Conservation (phyloP, 2,329 filamentous ascomycete species). For the Teratosphaeriaceae sp. region DNA sequence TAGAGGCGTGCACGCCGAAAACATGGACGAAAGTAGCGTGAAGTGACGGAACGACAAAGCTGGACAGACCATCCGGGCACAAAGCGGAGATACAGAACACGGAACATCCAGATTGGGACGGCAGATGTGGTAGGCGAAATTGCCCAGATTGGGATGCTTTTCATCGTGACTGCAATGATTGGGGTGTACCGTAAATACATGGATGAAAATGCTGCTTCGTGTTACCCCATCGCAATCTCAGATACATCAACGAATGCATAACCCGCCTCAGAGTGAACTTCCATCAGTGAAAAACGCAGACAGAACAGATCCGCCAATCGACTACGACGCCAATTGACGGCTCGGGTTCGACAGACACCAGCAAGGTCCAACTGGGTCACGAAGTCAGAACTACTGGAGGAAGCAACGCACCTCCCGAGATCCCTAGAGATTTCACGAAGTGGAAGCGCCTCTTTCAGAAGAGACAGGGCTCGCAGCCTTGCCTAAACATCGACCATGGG, state of each 20-base stretch:
- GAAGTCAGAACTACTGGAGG: not conserved
- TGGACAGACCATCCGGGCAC: too few relatives aligned
- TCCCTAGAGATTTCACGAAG: slow-evolving; percentile 10
- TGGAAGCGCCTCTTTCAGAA: slow-evolving; percentile 12
- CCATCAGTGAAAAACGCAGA: slow-evolving; percentile 11
- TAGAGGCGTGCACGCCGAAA: too few relatives aligned
- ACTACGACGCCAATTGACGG: not conserved
- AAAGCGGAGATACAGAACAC: too few relatives aligned
- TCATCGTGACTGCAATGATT: too few relatives aligned
- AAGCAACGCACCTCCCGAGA: slow-evolving; percentile 2
- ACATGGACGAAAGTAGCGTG: too few relatives aligned
- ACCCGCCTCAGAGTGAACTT: slow-evolving; percentile 1
- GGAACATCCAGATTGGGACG: too few relatives aligned
- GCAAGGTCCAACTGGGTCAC: slow-evolving; percentile 3
- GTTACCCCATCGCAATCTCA: slow-evolving; percentile 7
- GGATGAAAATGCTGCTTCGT: too few relatives aligned
- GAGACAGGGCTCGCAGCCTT: slow-evolving; percentile 8
- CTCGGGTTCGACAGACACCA: slow-evolving; percentile 6
- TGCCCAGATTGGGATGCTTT: too few relatives aligned
- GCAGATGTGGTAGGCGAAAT: too few relatives aligned
- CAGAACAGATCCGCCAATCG: slow-evolving; percentile 2
- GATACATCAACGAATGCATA: slow-evolving; percentile 2
- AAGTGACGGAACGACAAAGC: too few relatives aligned
- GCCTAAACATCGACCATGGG: slow-evolving; percentile 12
- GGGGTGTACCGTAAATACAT: too few relatives aligned